These are phyloP conservation scores for Phytophthora chlamydospora DNA, from an alignment of 352 stramenopile species.

Conservation along the genomic window DNA sequence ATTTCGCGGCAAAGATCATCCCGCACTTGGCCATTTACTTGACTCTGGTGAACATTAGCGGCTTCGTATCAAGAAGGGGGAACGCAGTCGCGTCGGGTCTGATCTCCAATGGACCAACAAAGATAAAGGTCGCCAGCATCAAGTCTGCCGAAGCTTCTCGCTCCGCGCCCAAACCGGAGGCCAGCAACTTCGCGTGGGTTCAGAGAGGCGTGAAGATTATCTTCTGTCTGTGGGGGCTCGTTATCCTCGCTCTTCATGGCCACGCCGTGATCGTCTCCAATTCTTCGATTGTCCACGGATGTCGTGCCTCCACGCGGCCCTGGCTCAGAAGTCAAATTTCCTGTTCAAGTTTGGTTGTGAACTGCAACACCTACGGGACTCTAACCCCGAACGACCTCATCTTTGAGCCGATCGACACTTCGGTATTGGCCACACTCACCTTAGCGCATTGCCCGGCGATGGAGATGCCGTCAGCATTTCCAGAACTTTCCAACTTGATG, in stretches of 20 bases:
- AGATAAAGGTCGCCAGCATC: background rate
- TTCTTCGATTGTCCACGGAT: background rate
- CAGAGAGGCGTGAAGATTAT: background rate
- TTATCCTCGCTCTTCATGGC: background rate
- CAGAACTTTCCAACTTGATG: background rate
- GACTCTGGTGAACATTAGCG: background rate
- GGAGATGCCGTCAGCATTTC: background rate
- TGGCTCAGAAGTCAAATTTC: slow-evolving; percentile 1
- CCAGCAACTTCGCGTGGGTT: background rate
- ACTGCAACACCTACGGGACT: slow-evolving; percentile 3
- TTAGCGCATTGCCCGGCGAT: slow-evolving; percentile 5
- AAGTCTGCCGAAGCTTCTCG: background rate
- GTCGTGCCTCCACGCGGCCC: slow-evolving; percentile 1
- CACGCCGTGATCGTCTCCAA: slow-evolving; percentile 1
- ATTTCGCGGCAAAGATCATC: background rate
- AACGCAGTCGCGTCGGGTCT: too few relatives aligned
- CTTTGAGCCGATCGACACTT: background rate
- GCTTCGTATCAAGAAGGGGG: background rate
- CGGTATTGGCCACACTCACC: background rate
- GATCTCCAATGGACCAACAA: background rate
- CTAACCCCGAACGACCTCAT: background rate
- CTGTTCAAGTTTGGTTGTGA: slow-evolving; percentile 6
- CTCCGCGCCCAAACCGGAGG: background rate
- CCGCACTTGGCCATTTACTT: slow-evolving; percentile 3
- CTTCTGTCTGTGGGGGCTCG: slow-evolving; percentile 1